Percentiles rank a stretch among this genome's conserved stretches.
These are phyloP conservation scores for Lentinula boryana DNA, from an alignment of 768 basidiomycete genomes.

Conservation along the genomic window DNA sequence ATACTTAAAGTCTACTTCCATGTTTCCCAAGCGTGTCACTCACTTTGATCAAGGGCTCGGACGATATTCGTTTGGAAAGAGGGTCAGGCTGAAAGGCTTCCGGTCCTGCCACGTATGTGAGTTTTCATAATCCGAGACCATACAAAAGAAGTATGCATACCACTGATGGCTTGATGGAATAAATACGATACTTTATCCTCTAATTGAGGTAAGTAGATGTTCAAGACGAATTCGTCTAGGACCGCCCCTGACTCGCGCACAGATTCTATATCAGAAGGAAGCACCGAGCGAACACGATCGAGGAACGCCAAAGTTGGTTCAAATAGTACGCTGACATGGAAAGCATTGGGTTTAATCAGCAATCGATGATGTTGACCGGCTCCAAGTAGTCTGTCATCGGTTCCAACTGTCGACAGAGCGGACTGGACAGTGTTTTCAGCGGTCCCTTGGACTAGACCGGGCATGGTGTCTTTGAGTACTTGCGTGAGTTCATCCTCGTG, in stretches of 20 bases:
- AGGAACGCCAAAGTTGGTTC: conserved; percentile 88
- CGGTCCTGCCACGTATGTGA: conserved; percentile 41
- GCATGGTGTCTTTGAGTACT: conserved; percentile 85
- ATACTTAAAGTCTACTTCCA: conserved; percentile 1
- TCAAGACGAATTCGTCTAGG: conserved; percentile 89
- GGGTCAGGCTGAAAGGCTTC: conserved; percentile 88
- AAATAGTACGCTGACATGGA: conserved; percentile 92
- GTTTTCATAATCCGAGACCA: neutral
- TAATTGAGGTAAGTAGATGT: conserved; percentile 88
- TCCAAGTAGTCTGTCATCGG: conserved; percentile 71
- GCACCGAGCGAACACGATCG: conserved; percentile 58
- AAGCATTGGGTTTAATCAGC: conserved; percentile 86
- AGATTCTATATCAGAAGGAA: conserved; percentile 69
- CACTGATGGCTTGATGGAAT: conserved; percentile 81
- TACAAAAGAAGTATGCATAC: conserved; percentile 27
- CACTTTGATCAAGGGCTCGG: conserved; percentile 78
- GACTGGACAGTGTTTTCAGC: conserved; percentile 60
- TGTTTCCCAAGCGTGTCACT: neutral
- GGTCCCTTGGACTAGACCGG: conserved; percentile 78
- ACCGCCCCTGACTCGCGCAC: conserved; percentile 63
- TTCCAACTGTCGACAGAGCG: conserved; percentile 51
- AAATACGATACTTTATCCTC: conserved; percentile 88
- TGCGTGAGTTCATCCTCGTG: conserved; percentile 84
- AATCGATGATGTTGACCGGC: conserved; percentile 77
- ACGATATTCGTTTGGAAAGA: conserved; percentile 53